Conservation (phyloP, 768 basidiomycete species). For the Artomyces pyxidatus region DNA sequence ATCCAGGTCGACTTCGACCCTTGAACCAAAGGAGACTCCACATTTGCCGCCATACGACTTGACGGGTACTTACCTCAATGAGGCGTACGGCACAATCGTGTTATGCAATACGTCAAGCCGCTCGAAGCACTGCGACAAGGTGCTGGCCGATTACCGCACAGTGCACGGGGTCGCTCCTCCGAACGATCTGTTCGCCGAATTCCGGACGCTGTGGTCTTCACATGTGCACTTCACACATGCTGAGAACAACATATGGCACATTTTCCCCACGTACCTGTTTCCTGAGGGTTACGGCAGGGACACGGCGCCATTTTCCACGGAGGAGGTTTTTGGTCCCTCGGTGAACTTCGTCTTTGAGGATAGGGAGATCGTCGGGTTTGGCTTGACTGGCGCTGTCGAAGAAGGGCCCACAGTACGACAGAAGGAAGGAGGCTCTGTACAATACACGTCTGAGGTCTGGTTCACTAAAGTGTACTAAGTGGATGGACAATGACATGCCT, state of each 20-base stretch:
- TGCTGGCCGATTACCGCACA: not conserved
- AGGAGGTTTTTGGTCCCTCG: not conserved
- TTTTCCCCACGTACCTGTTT: not conserved
- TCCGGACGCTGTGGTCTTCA: not conserved
- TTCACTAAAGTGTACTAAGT: not conserved
- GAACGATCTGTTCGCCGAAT: not conserved
- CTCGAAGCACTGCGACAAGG: not conserved
- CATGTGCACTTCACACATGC: not conserved
- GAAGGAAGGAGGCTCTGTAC: not conserved
- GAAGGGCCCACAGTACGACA: not conserved
- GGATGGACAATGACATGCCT: no score
- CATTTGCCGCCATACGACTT: not conserved
- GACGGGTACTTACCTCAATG: not conserved
- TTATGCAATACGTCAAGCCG: not conserved
- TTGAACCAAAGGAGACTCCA: not conserved
- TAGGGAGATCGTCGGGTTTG: not conserved
- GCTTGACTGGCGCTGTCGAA: not conserved
- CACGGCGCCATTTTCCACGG: not conserved
- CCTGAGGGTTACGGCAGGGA: not conserved
- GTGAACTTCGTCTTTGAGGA: not conserved
- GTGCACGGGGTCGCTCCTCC: not conserved
- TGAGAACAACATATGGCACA: not conserved
- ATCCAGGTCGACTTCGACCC: not conserved
- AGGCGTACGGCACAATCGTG: not conserved
- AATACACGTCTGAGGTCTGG: not conserved